Evolutionary conservation across 2,329 filamentous ascomycete genomes (phyloP).

Genomic region (Dothistroma pini): DNA sequence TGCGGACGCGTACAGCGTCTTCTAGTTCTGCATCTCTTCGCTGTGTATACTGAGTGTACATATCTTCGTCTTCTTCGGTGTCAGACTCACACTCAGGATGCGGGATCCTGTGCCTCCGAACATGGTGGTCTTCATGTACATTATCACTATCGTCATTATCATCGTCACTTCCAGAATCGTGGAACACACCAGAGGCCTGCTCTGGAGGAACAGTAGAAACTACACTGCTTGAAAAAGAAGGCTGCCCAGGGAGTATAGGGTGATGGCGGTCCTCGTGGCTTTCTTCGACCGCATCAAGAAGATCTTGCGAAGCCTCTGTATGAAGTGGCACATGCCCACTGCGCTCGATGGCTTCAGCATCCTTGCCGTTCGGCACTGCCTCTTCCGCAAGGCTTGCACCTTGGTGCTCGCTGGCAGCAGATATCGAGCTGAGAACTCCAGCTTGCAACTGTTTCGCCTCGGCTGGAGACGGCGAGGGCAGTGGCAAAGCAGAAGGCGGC

Average conservation of each 20-base stretch:
- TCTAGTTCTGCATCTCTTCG: neutral
- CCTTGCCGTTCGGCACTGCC: neutral
- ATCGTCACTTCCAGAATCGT: constrained; percentile 5
- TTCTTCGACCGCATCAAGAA: neutral
- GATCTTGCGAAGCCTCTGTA: neutral
- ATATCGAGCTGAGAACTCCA: neutral
- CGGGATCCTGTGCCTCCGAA: constrained; percentile 1
- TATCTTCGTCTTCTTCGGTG: constrained; percentile 24
- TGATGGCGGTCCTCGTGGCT: neutral
- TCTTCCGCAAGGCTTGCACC: neutral
- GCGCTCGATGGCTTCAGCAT: neutral
- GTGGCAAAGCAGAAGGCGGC: constrained; percentile 27
- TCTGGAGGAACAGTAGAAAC: neutral
- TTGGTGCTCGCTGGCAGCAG: neutral
- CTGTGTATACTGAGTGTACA: constrained; percentile 6
- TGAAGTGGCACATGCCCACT: neutral
- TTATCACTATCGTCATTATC: constrained; percentile 7
- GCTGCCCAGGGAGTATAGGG: neutral
- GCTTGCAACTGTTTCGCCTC: constrained; percentile 9
- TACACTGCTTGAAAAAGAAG: neutral
- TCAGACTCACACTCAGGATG: constrained; percentile 16
- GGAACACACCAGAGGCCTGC: neutral
- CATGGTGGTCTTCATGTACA: neutral
- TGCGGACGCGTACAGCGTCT: neutral
- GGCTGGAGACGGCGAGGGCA: constrained; percentile 36